Base-by-base conservation (phyloP, 2,329 filamentous ascomycete species). In the Conoideocrella luteorostrata region DNA sequence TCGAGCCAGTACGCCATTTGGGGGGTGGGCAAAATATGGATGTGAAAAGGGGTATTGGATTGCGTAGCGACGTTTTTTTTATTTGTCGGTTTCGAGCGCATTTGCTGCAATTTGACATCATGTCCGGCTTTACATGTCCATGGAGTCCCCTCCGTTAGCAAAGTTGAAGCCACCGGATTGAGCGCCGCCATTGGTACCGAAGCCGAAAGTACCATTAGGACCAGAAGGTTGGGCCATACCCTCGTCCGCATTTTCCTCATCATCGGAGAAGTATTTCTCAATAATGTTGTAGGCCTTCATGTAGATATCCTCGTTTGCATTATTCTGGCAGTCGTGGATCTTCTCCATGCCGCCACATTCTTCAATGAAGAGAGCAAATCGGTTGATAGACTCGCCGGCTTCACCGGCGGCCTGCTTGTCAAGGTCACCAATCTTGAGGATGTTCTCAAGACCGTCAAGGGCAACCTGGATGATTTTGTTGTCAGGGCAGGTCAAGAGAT, bases 241-340 rank as follows among this genome's bases (percentile, higher is more conserved):
- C 58, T 94, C 88, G 50, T 89, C 87, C 55, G 89, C 89, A 57
- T 90, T 89, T 62, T 95, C 93, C 44, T 97, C 93, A 55, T 98
- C 93, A 60, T 98, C 93, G 0, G 90, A 96, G 74, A 98, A 98
- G 79, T 98, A 98, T 75, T 96, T 96, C 78, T 98, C 93, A 55
- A 98, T 98, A 69, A 98, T 98, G 78, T 95, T 97, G 78, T 97
- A 98, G 0, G 93, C 93, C 82, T 98, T 98, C 91, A 98, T 97
- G 78, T 98, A 98, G 57, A 98, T 98, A 71, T 98, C 93, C 72
- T 98, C 93, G 71, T 98, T 98, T 74, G 91, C 91, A 60, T 98
- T 98, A 75, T 94, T 96, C 76, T 98, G 93, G 80, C 93, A 97
- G 58, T 97, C 91, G 71, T 98, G 93, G 56, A 98, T 97, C 84